Evolutionary conservation across 257 asterid genomes (phyloP).

Genomic region (Primulina huaijiensis): DNA sequence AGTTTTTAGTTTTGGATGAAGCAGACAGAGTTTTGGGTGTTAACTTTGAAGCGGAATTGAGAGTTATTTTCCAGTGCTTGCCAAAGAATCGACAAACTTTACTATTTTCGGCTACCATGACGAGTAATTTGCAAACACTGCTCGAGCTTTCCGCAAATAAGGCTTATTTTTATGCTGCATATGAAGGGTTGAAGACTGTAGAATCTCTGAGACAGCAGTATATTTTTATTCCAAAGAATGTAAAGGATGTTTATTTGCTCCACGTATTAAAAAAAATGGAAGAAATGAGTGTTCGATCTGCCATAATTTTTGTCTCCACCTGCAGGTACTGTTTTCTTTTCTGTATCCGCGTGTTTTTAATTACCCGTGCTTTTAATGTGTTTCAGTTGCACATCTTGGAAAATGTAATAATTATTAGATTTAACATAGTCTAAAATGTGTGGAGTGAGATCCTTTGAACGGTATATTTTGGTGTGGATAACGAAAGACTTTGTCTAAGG

Average conservation of each 20-base stretch:
- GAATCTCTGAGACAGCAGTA: slow-evolving; percentile 85
- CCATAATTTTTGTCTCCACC: slow-evolving; percentile 85
- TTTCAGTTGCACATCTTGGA: slow-evolving; percentile 6
- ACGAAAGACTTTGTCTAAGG: slow-evolving; percentile 4
- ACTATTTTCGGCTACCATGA: slow-evolving; percentile 94
- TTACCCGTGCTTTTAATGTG: background rate
- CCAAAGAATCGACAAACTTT: slow-evolving; percentile 89
- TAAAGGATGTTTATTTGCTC: slow-evolving; percentile 80
- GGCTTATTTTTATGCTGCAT: slow-evolving; percentile 82
- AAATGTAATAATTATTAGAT: slow-evolving; percentile 9
- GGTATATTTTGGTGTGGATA: background rate
- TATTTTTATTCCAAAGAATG: slow-evolving; percentile 60
- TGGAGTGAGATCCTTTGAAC: background rate
- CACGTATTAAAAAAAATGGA: slow-evolving; percentile 63
- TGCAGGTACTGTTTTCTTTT: slow-evolving; percentile 62
- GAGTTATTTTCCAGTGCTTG: slow-evolving; percentile 76
- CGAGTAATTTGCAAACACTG: slow-evolving; percentile 62
- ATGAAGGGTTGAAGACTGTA: slow-evolving; percentile 84
- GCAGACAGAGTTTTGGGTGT: slow-evolving; percentile 91
- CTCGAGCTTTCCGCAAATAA: slow-evolving; percentile 86
- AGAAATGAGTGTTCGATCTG: slow-evolving; percentile 77
- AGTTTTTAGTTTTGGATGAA: slow-evolving; percentile 96
- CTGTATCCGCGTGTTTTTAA: background rate
- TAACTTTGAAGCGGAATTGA: slow-evolving; percentile 80
- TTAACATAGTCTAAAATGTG: background rate